phyloP scores from a whole-genome alignment of 2,329 filamentous ascomycete genomes.

The Sclerotinia spermophila region DNA sequence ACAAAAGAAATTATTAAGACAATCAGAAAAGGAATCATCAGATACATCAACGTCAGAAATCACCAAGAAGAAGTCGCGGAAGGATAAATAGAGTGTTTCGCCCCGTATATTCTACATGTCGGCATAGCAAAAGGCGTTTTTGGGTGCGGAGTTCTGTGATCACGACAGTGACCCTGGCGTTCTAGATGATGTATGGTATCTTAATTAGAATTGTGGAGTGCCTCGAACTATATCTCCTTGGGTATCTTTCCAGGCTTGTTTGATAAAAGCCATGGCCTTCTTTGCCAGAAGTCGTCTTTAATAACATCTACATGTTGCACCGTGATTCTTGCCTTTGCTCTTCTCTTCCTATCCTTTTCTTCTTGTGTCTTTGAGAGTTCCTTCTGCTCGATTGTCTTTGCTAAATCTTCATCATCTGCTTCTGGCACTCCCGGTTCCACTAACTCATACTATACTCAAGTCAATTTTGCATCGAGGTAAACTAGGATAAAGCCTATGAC shows the following conservation, averaged over 20 bases:
- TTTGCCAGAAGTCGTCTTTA: constrained; percentile 89
- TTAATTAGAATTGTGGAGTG: constrained; percentile 14
- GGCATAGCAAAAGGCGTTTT: constrained; percentile 28
- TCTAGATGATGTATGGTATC: constrained; percentile 20
- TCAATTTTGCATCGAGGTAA: constrained; percentile 11
- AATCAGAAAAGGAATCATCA: constrained; percentile 22
- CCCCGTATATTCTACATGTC: constrained; percentile 11
- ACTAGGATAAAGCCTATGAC: constrained; percentile 4
- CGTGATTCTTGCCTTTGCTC: constrained; percentile 74
- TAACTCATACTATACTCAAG: constrained; percentile 58
- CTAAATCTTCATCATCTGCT: constrained; percentile 46
- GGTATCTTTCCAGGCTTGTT: constrained; percentile 69
- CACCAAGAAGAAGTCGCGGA: constrained; percentile 35
- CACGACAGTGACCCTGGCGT: constrained; percentile 21
- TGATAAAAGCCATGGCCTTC: constrained; percentile 77
- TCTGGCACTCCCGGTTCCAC: constrained; percentile 51
- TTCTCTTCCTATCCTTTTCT: constrained; percentile 78
- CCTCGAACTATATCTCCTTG: constrained; percentile 44
- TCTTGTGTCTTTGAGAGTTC: constrained; percentile 72
- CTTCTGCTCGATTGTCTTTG: constrained; percentile 47
- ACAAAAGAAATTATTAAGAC: constrained; percentile 35
- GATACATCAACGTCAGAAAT: constrained; percentile 28
- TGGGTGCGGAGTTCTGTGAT: constrained; percentile 19
- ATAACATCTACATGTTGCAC: constrained; percentile 92
- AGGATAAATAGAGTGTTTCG: constrained; percentile 19